A percentile compares a stretch with the other conserved stretches of the same genome.
Evolutionary conservation across 2,329 filamentous ascomycete species (phyloP).

Genomic region (Trichoderma asperellum): DNA sequence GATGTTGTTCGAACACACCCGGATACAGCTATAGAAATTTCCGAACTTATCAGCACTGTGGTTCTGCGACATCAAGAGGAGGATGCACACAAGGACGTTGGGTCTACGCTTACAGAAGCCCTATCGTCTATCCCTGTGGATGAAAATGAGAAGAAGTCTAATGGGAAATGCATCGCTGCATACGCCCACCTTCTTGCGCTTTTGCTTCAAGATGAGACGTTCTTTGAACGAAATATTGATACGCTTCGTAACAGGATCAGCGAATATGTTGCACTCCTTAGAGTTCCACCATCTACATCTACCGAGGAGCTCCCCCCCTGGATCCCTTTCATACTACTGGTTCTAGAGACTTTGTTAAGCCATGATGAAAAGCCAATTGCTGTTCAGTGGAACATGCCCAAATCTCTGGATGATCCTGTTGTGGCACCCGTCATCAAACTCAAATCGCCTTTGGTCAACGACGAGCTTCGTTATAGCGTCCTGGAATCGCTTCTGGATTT

Average conservation of each 20-base stretch:
- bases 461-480: slow-evolving; percentile 69
- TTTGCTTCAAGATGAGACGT: slow-evolving; percentile 78
- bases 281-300: slow-evolving; percentile 66
- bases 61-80: slow-evolving; percentile 62
- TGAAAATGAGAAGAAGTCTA: slow-evolving; percentile 67
- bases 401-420: slow-evolving; percentile 52
- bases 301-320: slow-evolving; percentile 84
- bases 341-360: slow-evolving; percentile 87
- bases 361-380: slow-evolving; percentile 82
- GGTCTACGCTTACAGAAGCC: slow-evolving; percentile 80
- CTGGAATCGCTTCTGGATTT: slow-evolving; percentile 81
- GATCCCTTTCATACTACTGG: slow-evolving; percentile 87
- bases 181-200: slow-evolving; percentile 91
- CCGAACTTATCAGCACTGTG: slow-evolving; percentile 80
- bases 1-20: slow-evolving; percentile 89
- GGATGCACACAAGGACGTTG: slow-evolving; percentile 70
- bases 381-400: slow-evolving; percentile 69
- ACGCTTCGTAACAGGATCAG: slow-evolving; percentile 77
- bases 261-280: slow-evolving; percentile 78
- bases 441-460: slow-evolving; percentile 59
- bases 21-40: slow-evolving; percentile 85
- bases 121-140: slow-evolving; percentile 70
- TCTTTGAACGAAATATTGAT: slow-evolving; percentile 76
- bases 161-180: slow-evolving; percentile 70
- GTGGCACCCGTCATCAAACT: slow-evolving; percentile 62